These are phyloP conservation scores for Neltuma alba DNA, from an alignment of 306 rosid genomes.

Conservation along the genomic window DNA sequence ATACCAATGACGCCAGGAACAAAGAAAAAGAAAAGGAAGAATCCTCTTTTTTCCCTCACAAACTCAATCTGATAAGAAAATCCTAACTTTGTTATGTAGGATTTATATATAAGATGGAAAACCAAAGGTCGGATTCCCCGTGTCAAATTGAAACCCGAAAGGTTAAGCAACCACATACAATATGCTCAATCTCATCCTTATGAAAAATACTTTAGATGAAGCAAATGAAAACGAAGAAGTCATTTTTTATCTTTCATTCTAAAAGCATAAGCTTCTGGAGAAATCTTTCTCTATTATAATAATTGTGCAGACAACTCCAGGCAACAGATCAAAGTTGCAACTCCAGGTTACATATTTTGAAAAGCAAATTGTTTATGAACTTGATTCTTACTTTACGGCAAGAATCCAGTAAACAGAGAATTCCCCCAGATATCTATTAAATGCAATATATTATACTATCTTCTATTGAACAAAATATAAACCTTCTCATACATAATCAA, in stretches of 20 bases:
- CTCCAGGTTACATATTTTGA: neutral
- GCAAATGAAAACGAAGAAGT: neutral
- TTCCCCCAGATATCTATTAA: conserved; percentile 4
- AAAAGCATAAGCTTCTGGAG: conserved; percentile 4
- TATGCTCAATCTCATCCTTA: neutral
- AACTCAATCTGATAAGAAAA: conserved; percentile 23
- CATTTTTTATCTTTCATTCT: neutral
- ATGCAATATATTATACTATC: conserved; percentile 1
- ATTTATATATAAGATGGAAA: neutral
- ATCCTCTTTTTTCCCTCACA: conserved; percentile 3
- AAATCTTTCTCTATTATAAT: neutral
- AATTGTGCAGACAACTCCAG: conserved; percentile 7
- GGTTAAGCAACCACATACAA: neutral
- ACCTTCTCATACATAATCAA: conserved; percentile 35
- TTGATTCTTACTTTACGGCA: conserved; percentile 25
- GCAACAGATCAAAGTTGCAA: conserved; percentile 15
- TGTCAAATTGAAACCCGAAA: neutral
- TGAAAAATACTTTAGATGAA: conserved; percentile 2
- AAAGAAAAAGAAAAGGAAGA: neutral
- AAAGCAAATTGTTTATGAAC: neutral
- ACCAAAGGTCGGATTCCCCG: neutral
- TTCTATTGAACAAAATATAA: conserved; percentile 7
- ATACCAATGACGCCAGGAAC: neutral
- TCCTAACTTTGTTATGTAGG: neutral
- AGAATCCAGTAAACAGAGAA: neutral